Conservation (phyloP, 2,329 filamentous ascomycete species). For the Fusarium devonianum region DNA sequence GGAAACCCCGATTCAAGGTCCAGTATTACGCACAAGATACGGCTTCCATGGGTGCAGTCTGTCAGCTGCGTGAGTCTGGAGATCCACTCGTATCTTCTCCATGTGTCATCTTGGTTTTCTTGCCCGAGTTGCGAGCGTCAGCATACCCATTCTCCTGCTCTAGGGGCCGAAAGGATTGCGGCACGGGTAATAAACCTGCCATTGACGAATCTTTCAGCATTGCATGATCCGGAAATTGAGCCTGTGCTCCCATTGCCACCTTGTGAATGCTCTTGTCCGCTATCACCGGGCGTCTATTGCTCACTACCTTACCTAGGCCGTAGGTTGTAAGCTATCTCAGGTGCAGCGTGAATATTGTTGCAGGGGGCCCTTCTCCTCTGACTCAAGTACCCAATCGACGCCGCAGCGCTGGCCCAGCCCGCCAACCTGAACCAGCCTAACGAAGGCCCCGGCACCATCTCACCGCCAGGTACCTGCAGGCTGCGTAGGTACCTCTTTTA, state of each 20-base stretch:
- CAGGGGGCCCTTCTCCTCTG: conserved; percentile 28
- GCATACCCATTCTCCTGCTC: too few relatives aligned
- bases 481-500: conserved; percentile 22
- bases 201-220: conserved; percentile 10
- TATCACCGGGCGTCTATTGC: conserved; percentile 18
- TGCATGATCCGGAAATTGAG: conserved; percentile 3
- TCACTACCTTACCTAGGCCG: too few relatives aligned
- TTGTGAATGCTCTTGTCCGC: neutral
- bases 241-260: conserved; percentile 1
- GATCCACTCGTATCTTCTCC: conserved; percentile 16
- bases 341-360: conserved; percentile 27
- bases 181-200: too few relatives aligned
- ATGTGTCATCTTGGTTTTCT: conserved; percentile 7
- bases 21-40: conserved; percentile 14
- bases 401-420: conserved; percentile 31
- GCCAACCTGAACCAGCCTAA: conserved; percentile 43
- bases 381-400: conserved; percentile 29
- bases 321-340: conserved; percentile 13
- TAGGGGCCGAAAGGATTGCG: too few relatives aligned
- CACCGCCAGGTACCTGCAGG: conserved; percentile 34
- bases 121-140: neutral
- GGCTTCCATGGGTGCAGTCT: conserved; percentile 1
- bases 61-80: conserved; percentile 19
- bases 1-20: conserved; percentile 19
- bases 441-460: conserved; percentile 22